phyloP scores from a whole-genome alignment of 129 eudicot genomes.

The Arctium lappa region DNA sequence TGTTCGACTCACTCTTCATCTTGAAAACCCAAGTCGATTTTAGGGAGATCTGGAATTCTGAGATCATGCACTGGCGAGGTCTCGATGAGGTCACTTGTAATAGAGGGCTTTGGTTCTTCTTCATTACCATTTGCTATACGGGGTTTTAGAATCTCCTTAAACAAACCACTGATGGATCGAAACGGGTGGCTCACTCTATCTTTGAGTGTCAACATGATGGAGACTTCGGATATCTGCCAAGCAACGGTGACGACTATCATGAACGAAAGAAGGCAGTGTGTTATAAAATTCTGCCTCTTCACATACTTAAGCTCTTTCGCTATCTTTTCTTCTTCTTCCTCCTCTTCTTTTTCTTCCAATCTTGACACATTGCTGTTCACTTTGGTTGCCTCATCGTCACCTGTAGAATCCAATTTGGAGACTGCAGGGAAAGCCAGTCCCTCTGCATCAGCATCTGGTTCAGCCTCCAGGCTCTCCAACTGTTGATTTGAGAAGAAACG shows the following conservation, averaged over 20 bases:
- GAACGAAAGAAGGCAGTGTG: slow-evolving; percentile 69
- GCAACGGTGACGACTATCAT: slow-evolving; percentile 60
- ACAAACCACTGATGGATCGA: slow-evolving; percentile 39
- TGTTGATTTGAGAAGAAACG: slow-evolving; percentile 3
- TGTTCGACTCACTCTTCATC: neutral
- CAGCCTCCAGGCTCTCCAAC: slow-evolving; percentile 40
- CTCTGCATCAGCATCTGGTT: neutral
- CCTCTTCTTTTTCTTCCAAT: neutral
- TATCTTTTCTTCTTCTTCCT: slow-evolving; percentile 26
- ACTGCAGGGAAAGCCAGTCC: neutral
- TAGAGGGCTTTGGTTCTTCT: slow-evolving; percentile 11
- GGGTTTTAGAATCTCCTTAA: slow-evolving; percentile 34
- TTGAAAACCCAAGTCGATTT: slow-evolving; percentile 4
- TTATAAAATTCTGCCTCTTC: slow-evolving; percentile 57
- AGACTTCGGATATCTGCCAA: slow-evolving; percentile 84
- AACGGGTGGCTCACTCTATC: slow-evolving; percentile 64
- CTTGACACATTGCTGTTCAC: neutral
- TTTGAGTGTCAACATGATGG: slow-evolving; percentile 59
- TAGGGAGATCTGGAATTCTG: slow-evolving; percentile 44
- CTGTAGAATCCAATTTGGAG: neutral
- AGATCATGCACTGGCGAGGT: slow-evolving; percentile 34
- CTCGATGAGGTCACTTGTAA: slow-evolving; percentile 20
- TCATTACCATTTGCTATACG: neutral
- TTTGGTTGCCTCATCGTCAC: neutral
- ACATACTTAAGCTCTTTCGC: slow-evolving; percentile 54